phyloP scores from a whole-genome alignment of 306 rosid species.

The Cicer chorassanicum region DNA sequence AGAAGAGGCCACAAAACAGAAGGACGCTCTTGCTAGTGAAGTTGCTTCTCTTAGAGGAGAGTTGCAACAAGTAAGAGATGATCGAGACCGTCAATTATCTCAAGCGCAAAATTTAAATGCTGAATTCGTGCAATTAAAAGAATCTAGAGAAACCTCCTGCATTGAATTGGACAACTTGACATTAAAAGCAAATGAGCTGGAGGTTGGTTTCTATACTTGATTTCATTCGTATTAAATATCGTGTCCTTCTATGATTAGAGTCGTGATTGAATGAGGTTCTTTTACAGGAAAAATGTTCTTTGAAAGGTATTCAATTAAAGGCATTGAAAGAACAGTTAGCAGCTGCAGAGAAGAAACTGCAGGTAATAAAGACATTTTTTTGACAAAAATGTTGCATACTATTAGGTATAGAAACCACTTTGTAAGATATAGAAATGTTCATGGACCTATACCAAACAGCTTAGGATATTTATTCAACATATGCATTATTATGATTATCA shows the following conservation, averaged over 20 bases:
- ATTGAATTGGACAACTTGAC: slow-evolving; percentile 68
- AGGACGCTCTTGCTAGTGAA: slow-evolving; percentile 75
- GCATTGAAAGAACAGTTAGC: slow-evolving; percentile 64
- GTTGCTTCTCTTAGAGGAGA: slow-evolving; percentile 75
- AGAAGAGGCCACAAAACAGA: slow-evolving; percentile 91
- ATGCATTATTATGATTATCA: slow-evolving; percentile 5
- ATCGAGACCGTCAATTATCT: slow-evolving; percentile 67
- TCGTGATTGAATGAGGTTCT: slow-evolving; percentile 38
- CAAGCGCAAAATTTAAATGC: slow-evolving; percentile 64
- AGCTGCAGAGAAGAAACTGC: slow-evolving; percentile 73
- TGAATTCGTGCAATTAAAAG: slow-evolving; percentile 64
- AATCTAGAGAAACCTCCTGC: slow-evolving; percentile 59
- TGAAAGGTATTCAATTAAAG: slow-evolving; percentile 66
- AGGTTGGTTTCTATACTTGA: slow-evolving; percentile 58
- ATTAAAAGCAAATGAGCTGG: slow-evolving; percentile 65
- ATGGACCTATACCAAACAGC: neutral
- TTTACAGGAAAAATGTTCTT: slow-evolving; percentile 71
- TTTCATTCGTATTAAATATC: slow-evolving; percentile 16
- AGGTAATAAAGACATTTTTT: slow-evolving; percentile 58
- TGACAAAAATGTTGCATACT: neutral
- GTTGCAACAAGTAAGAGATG: slow-evolving; percentile 85
- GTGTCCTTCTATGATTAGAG: slow-evolving; percentile 10
- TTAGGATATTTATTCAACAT: neutral
- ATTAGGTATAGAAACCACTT: neutral
- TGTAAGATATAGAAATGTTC: neutral